Base-by-base conservation (phyloP, 371 early-diverging fungal species). In the Coemansia sp. region DNA sequence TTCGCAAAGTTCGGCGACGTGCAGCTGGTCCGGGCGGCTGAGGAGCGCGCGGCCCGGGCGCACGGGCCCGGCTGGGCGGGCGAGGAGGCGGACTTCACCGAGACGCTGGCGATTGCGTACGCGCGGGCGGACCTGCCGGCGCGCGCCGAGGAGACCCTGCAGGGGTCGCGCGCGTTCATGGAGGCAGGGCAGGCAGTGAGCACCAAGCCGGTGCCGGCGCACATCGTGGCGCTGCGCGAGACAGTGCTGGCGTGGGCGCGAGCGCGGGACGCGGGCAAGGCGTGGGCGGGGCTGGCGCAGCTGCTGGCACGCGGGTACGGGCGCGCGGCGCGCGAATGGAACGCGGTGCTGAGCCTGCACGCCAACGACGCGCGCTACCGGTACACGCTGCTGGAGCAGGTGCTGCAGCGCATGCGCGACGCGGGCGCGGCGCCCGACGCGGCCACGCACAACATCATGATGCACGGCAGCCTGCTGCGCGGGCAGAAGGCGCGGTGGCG, bases 281-380 rank as follows among this genome's bases (percentile, higher is more conserved):
- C 71, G 45, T 71, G 71, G 71, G 43, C 35, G 31, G n/a, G 42
- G 45, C 20, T 67, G 14, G 32, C 49, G 26, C 36, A 35, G 59
- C 56, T 71, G 13, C 59, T 58, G 57, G 40, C 41, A 20, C 51
- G 36, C 13, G 71, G 71, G 2, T 55, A 55, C 11, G 67, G 55
- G 41, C 47, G 45, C 20, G 14, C 50, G 26, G 26, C 55, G 52
- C 71, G 63, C 47, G 71, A 50, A 20, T 71, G 71, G 71, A 71
- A 71, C 52, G 67, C 59, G 40, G 39, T 71, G 34, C 51, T 71
- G 40, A 59, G 58, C 13, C 57, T 71, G 59, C 68, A 71, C 42
- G 71, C 71, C 34, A 42, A 49, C 11, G 71, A 71, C 39, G 50
- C 41, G 68, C 71, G 71, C 51, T 71, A 71, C 59, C 58, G 55